phyloP scores from a whole-genome alignment of 2,329 filamentous ascomycete genomes.

The Pseudogymnoascus sp. region DNA sequence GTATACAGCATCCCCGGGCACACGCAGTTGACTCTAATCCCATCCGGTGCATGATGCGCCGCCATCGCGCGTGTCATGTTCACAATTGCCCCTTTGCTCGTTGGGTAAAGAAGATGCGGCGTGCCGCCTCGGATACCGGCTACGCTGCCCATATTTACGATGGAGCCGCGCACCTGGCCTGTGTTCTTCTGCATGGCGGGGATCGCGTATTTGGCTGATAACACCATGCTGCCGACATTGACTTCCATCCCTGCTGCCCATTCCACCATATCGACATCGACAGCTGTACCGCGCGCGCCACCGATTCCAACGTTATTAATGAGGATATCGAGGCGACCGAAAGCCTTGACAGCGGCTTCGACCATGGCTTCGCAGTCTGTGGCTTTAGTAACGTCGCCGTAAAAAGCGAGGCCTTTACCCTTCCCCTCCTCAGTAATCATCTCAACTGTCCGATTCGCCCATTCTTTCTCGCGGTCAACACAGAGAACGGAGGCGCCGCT shows the following conservation, averaged over 20 bases:
- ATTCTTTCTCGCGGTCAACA: conserved; percentile 42
- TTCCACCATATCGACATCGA: conserved; percentile 51
- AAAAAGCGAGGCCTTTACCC: conserved; percentile 37
- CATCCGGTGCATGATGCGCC: conserved; percentile 42
- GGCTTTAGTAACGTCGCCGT: conserved; percentile 49
- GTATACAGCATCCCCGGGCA: conserved; percentile 49
- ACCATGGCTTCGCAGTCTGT: conserved; percentile 32
- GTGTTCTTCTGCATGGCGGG: conserved; percentile 52
- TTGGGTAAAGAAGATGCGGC: conserved; percentile 40
- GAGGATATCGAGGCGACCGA: conserved; percentile 54
- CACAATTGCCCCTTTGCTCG: conserved; percentile 42
- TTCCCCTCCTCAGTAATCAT: conserved; percentile 35
- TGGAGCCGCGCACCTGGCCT: conserved; percentile 40
- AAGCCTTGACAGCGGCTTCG: conserved; percentile 38
- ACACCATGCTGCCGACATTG: conserved; percentile 60
- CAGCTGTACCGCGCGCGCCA: conserved; percentile 52
- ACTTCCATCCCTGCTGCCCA: conserved; percentile 53
- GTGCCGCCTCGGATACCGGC: conserved; percentile 46
- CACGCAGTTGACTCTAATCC: conserved; percentile 48
- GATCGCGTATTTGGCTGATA: conserved; percentile 56
- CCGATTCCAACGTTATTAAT: conserved; percentile 59
- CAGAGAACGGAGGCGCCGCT: conserved; percentile 53
- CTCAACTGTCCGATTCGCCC: conserved; percentile 45
- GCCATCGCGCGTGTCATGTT: conserved; percentile 52
- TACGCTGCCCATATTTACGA: conserved; percentile 59